Evolutionary conservation across 139 green algal genomes (phyloP).

Genomic region (Chlorella sp.): DNA sequence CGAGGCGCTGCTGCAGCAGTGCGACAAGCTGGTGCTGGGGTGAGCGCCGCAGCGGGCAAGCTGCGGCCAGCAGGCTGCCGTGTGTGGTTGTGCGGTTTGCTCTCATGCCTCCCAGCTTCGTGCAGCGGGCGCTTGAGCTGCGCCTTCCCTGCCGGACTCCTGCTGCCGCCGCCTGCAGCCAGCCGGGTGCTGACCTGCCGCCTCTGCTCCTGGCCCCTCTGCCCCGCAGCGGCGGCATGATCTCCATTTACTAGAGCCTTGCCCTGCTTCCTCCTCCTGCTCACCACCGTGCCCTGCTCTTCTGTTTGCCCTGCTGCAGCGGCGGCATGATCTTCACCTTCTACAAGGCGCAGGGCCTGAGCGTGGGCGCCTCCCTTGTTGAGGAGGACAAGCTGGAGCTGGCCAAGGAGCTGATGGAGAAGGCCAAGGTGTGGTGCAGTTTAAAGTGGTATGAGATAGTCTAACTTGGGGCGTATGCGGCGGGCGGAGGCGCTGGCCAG

Average conservation of each 20-base stretch:
- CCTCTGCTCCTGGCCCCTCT: neutral
- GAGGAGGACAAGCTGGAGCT: constrained; percentile 99
- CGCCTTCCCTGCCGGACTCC: too few species aligned
- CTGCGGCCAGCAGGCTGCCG: too few species aligned
- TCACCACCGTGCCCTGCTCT: neutral
- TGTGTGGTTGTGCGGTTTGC: too few species aligned
- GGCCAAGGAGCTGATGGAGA: constrained; percentile 87
- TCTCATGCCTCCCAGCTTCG: too few species aligned
- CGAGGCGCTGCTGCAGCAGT: constrained; percentile 91
- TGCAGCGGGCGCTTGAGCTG: too few species aligned
- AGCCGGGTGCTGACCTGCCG: too few species aligned
- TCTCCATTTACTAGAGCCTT: constrained; percentile 98
- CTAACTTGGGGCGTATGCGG: neutral
- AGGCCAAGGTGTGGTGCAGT: constrained; percentile 63
- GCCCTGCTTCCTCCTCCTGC: neutral
- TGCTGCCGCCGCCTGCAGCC: too few species aligned
- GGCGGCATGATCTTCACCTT: constrained; percentile 99
- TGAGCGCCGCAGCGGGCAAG: constrained; percentile 43
- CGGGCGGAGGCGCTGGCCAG: neutral
- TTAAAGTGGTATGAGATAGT: neutral
- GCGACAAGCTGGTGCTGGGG: constrained; percentile 92
- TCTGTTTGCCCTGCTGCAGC: constrained; percentile 39
- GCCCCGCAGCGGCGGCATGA: constrained; percentile 82
- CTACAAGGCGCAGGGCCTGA: constrained; percentile 89
- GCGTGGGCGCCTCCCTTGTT: constrained; percentile 91